phyloP scores from a whole-genome alignment of 192 early-diverging fungal species.

The Rhizophagus clarus region DNA sequence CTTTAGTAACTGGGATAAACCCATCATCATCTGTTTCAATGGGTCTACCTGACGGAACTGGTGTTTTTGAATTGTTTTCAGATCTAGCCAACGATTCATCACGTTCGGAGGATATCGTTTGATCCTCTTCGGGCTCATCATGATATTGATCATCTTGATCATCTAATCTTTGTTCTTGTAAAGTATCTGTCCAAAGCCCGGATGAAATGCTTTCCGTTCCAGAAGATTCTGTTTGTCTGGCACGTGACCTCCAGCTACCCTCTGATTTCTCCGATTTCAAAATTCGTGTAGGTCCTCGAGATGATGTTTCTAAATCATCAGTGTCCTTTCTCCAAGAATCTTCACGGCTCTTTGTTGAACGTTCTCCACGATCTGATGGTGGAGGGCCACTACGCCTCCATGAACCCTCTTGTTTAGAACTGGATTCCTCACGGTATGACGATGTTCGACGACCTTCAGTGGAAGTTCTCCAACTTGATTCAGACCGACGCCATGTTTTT shows the following conservation, averaged over 20 bases:
- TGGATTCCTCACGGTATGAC: background rate
- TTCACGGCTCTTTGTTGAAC: background rate
- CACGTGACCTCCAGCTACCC: background rate
- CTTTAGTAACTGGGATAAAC: slow-evolving; percentile 15
- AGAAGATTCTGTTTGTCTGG: slow-evolving; percentile 1
- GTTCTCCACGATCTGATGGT: background rate
- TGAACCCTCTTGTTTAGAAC: background rate
- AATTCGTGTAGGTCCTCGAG: slow-evolving; percentile 3
- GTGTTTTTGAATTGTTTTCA: background rate
- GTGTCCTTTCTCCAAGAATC: slow-evolving; percentile 10
- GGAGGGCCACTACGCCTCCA: background rate
- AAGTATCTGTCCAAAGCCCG: background rate
- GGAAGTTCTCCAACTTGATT: background rate
- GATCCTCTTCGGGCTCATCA: background rate
- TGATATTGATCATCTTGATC: background rate
- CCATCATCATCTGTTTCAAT: slow-evolving; percentile 23
- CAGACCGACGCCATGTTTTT: background rate
- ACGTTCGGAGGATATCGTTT: background rate
- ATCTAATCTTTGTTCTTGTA: slow-evolving; percentile 1
- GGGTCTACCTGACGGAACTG: background rate
- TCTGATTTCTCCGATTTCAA: slow-evolving; percentile 16
- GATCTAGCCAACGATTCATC: background rate
- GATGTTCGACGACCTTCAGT: background rate
- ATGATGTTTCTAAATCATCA: slow-evolving; percentile 3
- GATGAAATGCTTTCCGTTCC: background rate